A percentile compares a stretch with the other conserved stretches of the same genome.
Evolutionary conservation across 2,329 filamentous ascomycete genomes (phyloP).

Genomic region (Incumbomyces lentus): DNA sequence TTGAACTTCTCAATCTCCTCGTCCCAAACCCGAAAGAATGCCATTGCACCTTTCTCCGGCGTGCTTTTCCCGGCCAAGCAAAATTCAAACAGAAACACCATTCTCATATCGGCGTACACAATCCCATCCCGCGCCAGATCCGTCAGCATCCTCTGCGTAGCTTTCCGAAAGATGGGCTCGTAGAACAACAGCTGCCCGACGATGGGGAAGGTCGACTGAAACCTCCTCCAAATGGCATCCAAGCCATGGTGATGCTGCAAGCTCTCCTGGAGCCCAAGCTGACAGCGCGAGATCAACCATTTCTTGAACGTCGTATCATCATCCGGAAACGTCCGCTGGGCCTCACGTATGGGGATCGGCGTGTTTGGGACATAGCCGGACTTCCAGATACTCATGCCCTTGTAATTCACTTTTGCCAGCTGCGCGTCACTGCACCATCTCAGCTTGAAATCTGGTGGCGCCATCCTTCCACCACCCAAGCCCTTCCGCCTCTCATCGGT

Average conservation of each 20-base stretch:
- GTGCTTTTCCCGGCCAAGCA: constrained; percentile 53
- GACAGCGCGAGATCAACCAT: constrained; percentile 66
- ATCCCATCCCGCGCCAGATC: constrained; percentile 72
- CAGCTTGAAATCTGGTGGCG: constrained; percentile 10
- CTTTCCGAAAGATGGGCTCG: constrained; percentile 76
- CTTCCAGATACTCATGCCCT: constrained; percentile 50
- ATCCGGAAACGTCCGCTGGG: constrained; percentile 64
- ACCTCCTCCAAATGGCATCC: constrained; percentile 76
- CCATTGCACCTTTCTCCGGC: constrained; percentile 44
- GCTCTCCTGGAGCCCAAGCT: constrained; percentile 61
- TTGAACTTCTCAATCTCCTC: constrained; percentile 74
- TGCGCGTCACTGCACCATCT: constrained; percentile 18
- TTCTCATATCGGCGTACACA: constrained; percentile 71
- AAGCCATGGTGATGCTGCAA: constrained; percentile 73
- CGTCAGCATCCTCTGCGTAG: constrained; percentile 60
- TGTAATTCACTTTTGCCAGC: constrained; percentile 10
- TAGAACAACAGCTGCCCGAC: constrained; percentile 71
- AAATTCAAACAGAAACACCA: constrained; percentile 64
- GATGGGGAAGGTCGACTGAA: constrained; percentile 62
- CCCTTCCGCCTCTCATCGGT: constrained; percentile 11
- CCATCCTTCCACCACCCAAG: neutral
- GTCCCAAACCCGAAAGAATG: constrained; percentile 60
- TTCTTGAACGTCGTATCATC: constrained; percentile 60
- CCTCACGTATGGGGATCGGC: constrained; percentile 48
- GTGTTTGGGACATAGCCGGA: constrained; percentile 49